Conservation (phyloP, 1,139 yeast species). For the Pichia sp. region DNA sequence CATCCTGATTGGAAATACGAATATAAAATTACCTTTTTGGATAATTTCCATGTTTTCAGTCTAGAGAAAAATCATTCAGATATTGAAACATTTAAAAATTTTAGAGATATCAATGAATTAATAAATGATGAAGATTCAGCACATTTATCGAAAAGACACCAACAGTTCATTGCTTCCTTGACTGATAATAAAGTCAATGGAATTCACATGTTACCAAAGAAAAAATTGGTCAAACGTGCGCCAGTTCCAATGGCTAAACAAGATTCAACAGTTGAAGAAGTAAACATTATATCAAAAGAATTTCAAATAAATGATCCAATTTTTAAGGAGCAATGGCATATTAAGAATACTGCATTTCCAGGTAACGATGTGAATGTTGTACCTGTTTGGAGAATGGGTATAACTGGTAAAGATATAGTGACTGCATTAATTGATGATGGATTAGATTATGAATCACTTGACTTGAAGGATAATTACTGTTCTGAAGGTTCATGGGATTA, state of each 20-base stretch:
- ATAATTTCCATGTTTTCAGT: slow-evolving; percentile 59
- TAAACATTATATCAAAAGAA: slow-evolving; percentile 41
- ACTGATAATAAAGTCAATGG: slow-evolving; percentile 32
- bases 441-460: slow-evolving; percentile 70
- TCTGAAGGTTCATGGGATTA: slow-evolving; percentile 85
- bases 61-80: slow-evolving; percentile 31
- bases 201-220: slow-evolving; percentile 47
- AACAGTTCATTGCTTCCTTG: slow-evolving; percentile 23
- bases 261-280: slow-evolving; percentile 36
- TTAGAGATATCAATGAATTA: slow-evolving; percentile 11
- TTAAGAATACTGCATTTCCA: slow-evolving; percentile 61
- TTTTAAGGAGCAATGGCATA: slow-evolving; percentile 84
- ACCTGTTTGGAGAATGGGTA: slow-evolving; percentile 76
- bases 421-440: slow-evolving; percentile 96
- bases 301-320: slow-evolving; percentile 73
- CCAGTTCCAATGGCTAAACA: slow-evolving; percentile 32
- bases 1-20: slow-evolving; percentile 45
- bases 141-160: slow-evolving; percentile 23
- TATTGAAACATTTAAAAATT: slow-evolving; percentile 30
- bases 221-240: slow-evolving; percentile 39
- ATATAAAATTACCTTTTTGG: slow-evolving; percentile 52
- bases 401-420: slow-evolving; percentile 75
- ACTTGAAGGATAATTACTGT: slow-evolving; percentile 64
- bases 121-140: slow-evolving; percentile 20
- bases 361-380: slow-evolving; percentile 86